Evolutionary conservation across 805 yeast genomes (phyloP), one percentile per base, ranked within the genome.

Genomic region (Nakazawaea wickerhamii): DNA sequence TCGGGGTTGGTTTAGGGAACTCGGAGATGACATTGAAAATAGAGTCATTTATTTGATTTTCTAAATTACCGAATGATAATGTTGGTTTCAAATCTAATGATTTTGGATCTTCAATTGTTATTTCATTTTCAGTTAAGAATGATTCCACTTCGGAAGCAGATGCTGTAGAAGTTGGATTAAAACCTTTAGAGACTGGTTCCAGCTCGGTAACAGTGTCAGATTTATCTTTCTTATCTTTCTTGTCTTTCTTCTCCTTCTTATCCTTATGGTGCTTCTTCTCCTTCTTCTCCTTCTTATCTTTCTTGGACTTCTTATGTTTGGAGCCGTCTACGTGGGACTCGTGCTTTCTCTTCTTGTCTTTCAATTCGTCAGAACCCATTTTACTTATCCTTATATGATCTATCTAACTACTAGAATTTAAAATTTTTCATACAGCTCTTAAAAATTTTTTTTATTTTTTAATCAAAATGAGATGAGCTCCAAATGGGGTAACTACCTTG

Each of bases 1-100:
- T 91, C 28, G 98, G 98, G 5, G 98, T 90, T 42, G 99, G 99
- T 54, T 79, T 81, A 13, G 87, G 83, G 67, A 86, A 93, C 53
- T 80, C 77, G 30, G 77, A 65, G 36, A 91, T 70, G 36, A 75
- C 79, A n/a, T 67, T 54, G 50, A 73, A 74, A 46, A 90, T 75
- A 40, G 75, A 69, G 2, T 74, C 50, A 46, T 79, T 75, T 21
- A 84, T 66, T 7, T 46, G 37, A 32, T 66, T 63, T 1, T 70
- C 53, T 19, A 91, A 69, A 27, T 81, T 77, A 26, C 69, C 67
- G 55, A 93, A 90, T 6, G 81, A 61, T 41, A 91, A 61, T 19
- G 82, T 64, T 8, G 98, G 98, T 48, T 80, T 73, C 40, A 84
- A 58, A 15, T 69, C 59, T n/a, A 64, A 53, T 28, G 68, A 59